Evolutionary conservation across 2,329 filamentous ascomycete genomes (phyloP), one percentile per base, ranked within the genome.

Genomic region (Pseudomassariella vexata): DNA sequence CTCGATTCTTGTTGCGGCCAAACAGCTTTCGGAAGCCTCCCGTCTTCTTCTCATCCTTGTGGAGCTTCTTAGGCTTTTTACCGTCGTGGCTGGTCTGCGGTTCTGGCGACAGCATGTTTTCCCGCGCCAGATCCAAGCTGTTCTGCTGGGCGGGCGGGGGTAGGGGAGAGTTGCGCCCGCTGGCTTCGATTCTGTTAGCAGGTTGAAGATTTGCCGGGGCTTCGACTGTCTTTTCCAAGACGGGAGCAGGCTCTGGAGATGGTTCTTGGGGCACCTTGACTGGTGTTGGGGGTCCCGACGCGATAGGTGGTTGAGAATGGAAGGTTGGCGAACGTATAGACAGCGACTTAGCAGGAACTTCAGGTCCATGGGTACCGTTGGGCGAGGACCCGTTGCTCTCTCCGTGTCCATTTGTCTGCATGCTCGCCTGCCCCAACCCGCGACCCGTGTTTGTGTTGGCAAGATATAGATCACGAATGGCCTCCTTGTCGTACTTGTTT

Each of bases 401-500:
- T 38, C 38, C 36, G 21, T 53, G 49, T 10, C 56, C 58, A 33
- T 67, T 65, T 22, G 57, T 59, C 12, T 59, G 58, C 33, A 68
- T 57, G 9, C 67, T 62, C 11, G 68, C 63, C 24, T 63, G 59
- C 2, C 63, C 66, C 14, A 64, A 41, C 9, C 85, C 85, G 37
- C 76, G 83, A 15, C 89, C 88, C 24, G 83, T 79, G 43, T 70
- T 76, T 28, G 63, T 66, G 52, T 94, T 81, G 27, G 78, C 76
- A 31, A 96, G 69, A 57, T 96, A 96, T n/a, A 85, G 79, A 42
- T 86, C 79, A 33, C 88, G 80, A 40, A 94, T 82, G 6, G 82
- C 70, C 49, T 92, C 81, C 60, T 92, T 94, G 60, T 96, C 92
- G 54, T 95, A 96, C 49, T 88, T 88, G 57, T 73, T 90, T 19